Base-by-base conservation (phyloP, 306 rosid genomes). In the Glycyrrhiza uralensis region DNA sequence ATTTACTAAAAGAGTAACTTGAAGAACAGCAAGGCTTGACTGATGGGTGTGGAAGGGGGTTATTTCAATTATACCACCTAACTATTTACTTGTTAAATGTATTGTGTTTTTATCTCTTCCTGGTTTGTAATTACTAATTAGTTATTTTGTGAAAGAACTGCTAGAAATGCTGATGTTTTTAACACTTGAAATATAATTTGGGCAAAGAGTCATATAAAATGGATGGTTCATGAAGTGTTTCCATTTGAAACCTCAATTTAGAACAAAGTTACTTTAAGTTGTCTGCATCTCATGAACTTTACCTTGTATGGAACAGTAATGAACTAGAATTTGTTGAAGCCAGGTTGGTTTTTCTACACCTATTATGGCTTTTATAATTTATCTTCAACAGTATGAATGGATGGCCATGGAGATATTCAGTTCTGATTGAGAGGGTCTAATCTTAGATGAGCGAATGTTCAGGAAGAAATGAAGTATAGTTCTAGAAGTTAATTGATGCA, bases 361-460 rank as follows among this genome's bases (percentile, higher is more conserved):
- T 0, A 2, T 33, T 49, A 36, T 49, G 46, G 6, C 33, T 36
- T 36, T 29, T 18, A 11, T 60, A 58, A 35, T 28, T 35, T 51
- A 49, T 19, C 39, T 42, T 54, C n/a, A 26, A n/a, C 50, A 2
- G 9, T 44, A 44, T 33, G 22, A 22, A 57, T 45, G 11, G 29
- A 33, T 45, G 55, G 7, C 29, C 58, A 66, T 26, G 10, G 47
- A 66, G 28, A n/a, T 11, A 41, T 14, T 62, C 63, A 28, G 33
- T 30, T 65, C 44, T 74, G 45, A 38, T 17, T 7, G 55, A 22
- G 52, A 33, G 52, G 22, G 14, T 73, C 19, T 62, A 47, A 35
- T 61, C 71, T 33, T 15, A 35, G 42, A 33, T 33, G 19, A 47
- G 20, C 24, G 78, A 91, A 88, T 32, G 88, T 17, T 61, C 76